phyloP scores from a whole-genome alignment of 345 rosid genomes.

The Euphorbia tirucalli region DNA sequence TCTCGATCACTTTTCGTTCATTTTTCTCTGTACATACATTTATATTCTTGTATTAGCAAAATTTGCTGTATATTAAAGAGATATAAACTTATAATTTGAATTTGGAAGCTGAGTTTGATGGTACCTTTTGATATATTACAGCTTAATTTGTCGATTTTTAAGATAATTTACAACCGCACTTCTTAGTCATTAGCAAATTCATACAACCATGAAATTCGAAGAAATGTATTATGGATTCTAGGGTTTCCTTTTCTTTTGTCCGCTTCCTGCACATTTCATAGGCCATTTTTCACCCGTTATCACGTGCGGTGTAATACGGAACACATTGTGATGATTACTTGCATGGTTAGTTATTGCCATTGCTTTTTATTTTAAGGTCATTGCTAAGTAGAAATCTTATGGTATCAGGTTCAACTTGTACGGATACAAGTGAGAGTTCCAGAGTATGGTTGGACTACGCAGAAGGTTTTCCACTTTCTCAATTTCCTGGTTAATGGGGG shows the following conservation, averaged over 20 bases:
- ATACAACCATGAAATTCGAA: not conserved
- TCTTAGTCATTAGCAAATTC: not conserved
- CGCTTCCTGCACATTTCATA: not conserved
- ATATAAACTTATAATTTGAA: not conserved
- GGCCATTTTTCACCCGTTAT: not conserved
- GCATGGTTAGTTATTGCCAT: not conserved
- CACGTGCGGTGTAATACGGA: not conserved
- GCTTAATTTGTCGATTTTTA: not conserved
- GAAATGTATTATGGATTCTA: not conserved
- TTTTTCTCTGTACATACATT: not conserved
- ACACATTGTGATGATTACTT: not conserved
- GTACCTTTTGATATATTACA: not conserved
- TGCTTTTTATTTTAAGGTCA: not conserved
- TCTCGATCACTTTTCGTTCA: not conserved
- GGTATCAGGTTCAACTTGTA: conserved; percentile 65
- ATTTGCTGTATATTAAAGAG: not conserved
- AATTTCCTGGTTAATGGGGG: conserved; percentile 91
- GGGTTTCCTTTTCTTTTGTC: conserved; percentile 6
- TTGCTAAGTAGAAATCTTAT: not conserved
- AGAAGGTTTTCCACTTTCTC: conserved; percentile 90
- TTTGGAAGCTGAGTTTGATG: not conserved
- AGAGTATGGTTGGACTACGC: conserved; percentile 95
- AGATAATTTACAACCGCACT: not conserved
- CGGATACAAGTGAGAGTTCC: conserved; percentile 91
- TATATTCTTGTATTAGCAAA: not conserved